Base-by-base conservation (phyloP, 2,329 filamentous ascomycete species). In the Aspergillus intermedius region DNA sequence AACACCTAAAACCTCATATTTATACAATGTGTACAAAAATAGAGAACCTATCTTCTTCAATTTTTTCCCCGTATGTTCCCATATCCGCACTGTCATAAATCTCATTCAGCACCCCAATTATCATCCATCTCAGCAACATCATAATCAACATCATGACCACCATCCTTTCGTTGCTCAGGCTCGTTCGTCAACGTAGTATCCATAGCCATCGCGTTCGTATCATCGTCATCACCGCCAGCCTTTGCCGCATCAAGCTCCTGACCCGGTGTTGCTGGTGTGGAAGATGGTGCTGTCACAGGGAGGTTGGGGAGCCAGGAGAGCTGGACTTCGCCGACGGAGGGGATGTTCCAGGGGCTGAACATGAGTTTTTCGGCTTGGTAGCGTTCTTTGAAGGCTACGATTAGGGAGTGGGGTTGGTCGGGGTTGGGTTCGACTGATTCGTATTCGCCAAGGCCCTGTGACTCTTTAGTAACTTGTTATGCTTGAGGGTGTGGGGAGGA, bases 341-440 rank as follows among this genome's bases (percentile, higher is more conserved):
- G 77, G 43, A 81, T 77, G 4, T 69, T 62, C 49, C 66, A 63
- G 0, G 72, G 59, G 7, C 74, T 66, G 49, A 72, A 72, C 60
- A 78, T 71, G 54, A 80, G 77, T 53, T 72, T 76, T 58, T 83
- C 80, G 4, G 78, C 80, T 43, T 77, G 69, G 54, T 69, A 74
- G 44, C 73, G 69, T 50, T 76, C 72, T 53, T 74, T 75, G 59
- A 76, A 76, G 2, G 69, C 62, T 34, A 76, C 63, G 28, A 75
- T 59, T 47, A 72, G 58, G 1, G 70, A 67, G 48, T 69, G 63
- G 19, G 68, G 49, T 21, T 68, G 63, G 4, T 69, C 66, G 2
- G 71, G 65, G 49, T 69, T 67, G 9, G 63, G 60, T 41, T 74
- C 70, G 47, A 76, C 71, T 32, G 62, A 69, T 49, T 74, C 69